A percentile compares a stretch with the other conserved stretches of the same genome.
Evolutionary conservation across 805 yeast genomes (phyloP).

Genomic region (Metschnikowia kofuensis): DNA sequence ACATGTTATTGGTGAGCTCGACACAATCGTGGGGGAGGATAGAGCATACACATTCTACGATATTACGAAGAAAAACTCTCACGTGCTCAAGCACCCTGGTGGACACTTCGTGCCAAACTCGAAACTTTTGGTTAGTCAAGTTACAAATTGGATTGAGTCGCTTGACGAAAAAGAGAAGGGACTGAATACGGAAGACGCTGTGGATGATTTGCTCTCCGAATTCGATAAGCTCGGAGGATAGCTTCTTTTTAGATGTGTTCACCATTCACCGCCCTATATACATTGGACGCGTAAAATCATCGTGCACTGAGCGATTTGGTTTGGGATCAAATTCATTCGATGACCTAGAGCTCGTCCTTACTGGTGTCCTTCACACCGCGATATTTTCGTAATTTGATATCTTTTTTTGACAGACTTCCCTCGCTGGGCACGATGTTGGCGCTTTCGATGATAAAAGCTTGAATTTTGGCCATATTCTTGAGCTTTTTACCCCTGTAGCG

Average conservation of each 20-base stretch:
- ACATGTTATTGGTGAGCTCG: slow-evolving; percentile 83
- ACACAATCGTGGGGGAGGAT: slow-evolving; percentile 76
- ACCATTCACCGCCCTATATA: neutral
- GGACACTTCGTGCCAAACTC: slow-evolving; percentile 96
- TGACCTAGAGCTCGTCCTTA: slow-evolving; percentile 14
- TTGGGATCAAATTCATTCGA: no score
- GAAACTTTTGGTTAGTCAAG: slow-evolving; percentile 44
- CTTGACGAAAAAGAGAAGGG: slow-evolving; percentile 15
- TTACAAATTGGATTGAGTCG: slow-evolving; percentile 37
- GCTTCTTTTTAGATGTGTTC: neutral
- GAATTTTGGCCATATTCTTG: slow-evolving; percentile 28
- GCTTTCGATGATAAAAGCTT: slow-evolving; percentile 30
- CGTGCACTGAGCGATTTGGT: no score
- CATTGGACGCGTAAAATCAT: no score
- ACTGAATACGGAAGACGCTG: slow-evolving; percentile 20
- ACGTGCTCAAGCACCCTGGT: slow-evolving; percentile 83
- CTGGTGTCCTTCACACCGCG: slow-evolving; percentile 27
- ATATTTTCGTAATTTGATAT: slow-evolving; percentile 26
- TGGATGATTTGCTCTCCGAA: slow-evolving; percentile 35
- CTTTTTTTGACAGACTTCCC: slow-evolving; percentile 37
- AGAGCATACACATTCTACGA: slow-evolving; percentile 60
- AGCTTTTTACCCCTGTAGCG: slow-evolving; percentile 25
- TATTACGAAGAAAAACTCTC: slow-evolving; percentile 41
- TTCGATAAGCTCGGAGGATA: slow-evolving; percentile 31
- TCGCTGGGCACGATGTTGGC: slow-evolving; percentile 36